phyloP scores from a whole-genome alignment of 306 rosid species.

The Corylus heterophylla region DNA sequence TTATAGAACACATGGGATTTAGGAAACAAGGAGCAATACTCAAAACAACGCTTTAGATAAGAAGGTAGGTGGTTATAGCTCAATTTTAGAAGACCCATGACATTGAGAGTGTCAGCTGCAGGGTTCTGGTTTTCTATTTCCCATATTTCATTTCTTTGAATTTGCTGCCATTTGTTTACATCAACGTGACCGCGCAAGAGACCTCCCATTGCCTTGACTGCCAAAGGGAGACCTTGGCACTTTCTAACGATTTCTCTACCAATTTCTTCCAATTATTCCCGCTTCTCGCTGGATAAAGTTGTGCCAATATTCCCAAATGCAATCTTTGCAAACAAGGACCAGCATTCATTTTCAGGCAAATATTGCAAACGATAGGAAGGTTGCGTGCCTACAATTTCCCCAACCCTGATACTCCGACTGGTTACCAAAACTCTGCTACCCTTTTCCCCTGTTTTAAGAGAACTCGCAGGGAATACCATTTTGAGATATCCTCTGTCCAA shows the following conservation, averaged over 20 bases:
- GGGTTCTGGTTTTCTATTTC: no score
- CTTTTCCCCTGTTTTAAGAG: background rate
- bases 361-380: background rate
- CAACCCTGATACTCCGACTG: background rate
- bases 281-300: no score
- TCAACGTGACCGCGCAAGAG: no score
- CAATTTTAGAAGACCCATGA: background rate
- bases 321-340: constrained; percentile 25
- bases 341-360: constrained; percentile 15
- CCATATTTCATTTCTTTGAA: no score
- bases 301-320: no score
- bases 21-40: background rate
- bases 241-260: no score
- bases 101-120: background rate
- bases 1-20: background rate
- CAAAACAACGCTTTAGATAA: background rate
- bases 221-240: no score
- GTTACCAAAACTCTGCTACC: background rate
- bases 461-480: constrained; percentile 13
- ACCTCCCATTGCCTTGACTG: no score
- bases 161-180: no score
- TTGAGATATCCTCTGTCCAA: constrained; percentile 5
- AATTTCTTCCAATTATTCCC: no score
- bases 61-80: background rate
- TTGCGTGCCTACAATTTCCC: background rate